Evolutionary conservation across 345 rosid species (phyloP), one percentile per base, ranked within the genome.

Genomic region (Boechera retrofracta): DNA sequence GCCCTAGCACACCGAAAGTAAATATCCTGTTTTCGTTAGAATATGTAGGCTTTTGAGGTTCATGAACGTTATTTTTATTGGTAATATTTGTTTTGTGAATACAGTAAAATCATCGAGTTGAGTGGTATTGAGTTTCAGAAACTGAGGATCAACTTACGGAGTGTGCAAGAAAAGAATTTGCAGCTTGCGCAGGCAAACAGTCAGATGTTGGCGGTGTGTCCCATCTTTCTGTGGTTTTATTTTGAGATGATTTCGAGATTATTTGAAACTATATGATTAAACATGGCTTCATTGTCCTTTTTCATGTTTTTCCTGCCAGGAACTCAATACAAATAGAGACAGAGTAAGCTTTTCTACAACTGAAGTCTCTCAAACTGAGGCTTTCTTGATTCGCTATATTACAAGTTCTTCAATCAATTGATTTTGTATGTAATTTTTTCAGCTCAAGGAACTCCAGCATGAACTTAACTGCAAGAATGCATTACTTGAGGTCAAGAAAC

Each of bases 401-500:
- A 6, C 56, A 21, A 36, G 38, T 66, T 81, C 74, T 65, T 28
- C 16, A 64, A 55, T 55, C 42, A 36, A 16, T 64, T 74, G 51
- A 18, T 28, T 31, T 45, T 16, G 57, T 78, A 18, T 79, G 63
- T 45, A 60, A 35, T 21, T 61, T 78, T 80, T 69, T 64, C 84
- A 91, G 95, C 83, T 89, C 49, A 85, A 78, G 83, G 77, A 67
- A 61, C 89, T 87, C 77, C 84, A 85, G 56, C 97, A 91, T 81
- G 97, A 91, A 73, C 84, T 91, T 69, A 89, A 88, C 47, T 89
- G 91, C 81, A 88, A 82, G 79, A 85, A 80, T 69, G 83, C 79
- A 49, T 66, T 87, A 81, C 84, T 82, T 55, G 52, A 69, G 12
- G 84, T 80, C 56, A 79, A 47, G 69, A 78, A 61, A 62, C 79